These are phyloP conservation scores for Pythium rishiriense DNA, from an alignment of 352 stramenopile genomes.

Conservation along the genomic window DNA sequence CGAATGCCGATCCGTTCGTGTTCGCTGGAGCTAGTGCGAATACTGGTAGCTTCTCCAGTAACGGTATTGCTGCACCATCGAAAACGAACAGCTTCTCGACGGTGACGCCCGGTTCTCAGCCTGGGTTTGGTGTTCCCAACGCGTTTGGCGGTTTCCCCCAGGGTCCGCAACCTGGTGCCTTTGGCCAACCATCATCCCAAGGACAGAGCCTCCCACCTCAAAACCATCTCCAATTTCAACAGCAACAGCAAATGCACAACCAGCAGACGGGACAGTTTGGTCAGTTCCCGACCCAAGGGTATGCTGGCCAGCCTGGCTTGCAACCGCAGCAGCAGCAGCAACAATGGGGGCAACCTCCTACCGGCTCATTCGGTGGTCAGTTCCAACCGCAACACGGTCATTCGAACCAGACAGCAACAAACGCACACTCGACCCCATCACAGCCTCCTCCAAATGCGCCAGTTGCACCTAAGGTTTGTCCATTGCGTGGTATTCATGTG, in stretches of 20 bases:
- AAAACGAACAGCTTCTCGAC: conserved; percentile 24
- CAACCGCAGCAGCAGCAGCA: conserved; percentile 34
- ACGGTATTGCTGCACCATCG: conserved; percentile 19
- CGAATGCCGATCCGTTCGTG: conserved; percentile 47
- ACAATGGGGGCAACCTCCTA: conserved; percentile 32
- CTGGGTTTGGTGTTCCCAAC: conserved; percentile 27
- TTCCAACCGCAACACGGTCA: conserved; percentile 26
- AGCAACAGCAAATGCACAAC: conserved; percentile 30
- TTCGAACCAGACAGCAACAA: background rate
- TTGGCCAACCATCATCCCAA: conserved; percentile 10
- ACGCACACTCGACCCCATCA: conserved; percentile 7
- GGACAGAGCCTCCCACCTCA: conserved; percentile 22
- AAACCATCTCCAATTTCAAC: conserved; percentile 30
- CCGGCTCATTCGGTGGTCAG: conserved; percentile 19
- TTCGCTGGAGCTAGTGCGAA: conserved; percentile 37
- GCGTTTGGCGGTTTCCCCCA: conserved; percentile 19
- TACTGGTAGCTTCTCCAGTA: conserved; percentile 32
- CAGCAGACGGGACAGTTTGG: conserved; percentile 22
- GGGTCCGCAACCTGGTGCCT: conserved; percentile 10
- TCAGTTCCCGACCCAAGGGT: conserved; percentile 24
- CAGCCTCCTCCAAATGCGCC: conserved; percentile 24
- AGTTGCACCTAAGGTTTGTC: conserved; percentile 41
- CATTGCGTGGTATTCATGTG: background rate
- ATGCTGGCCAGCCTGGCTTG: conserved; percentile 24
- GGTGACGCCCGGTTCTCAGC: conserved; percentile 8